Evolutionary conservation across 176 grass and related monocot species (phyloP), one percentile per base, ranked within the genome.

Genomic region (Urochloa ruziziensis): DNA sequence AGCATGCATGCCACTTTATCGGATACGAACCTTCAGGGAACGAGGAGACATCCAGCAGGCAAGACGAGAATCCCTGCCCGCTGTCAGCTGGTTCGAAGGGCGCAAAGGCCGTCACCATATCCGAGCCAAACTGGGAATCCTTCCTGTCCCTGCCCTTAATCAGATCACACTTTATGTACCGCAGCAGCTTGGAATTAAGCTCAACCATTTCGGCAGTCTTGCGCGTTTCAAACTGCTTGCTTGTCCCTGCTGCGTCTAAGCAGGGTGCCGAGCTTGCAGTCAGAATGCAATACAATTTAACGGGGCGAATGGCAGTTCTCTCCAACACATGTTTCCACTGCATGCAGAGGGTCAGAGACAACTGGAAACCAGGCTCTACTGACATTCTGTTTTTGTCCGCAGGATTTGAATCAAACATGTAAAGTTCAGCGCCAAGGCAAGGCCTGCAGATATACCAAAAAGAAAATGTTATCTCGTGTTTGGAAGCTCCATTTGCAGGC

Each of bases 321-420:
- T 79, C 49, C 57, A 86, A 13, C 64, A 86, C 25, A 53, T 83
- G 79, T 75, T 91, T 96, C 79, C 92, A 86, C 33, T 91, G 84
- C 82, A 96, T 88, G 79, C 92, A 91, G 30, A 97, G 81, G 69
- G 83, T 94, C 47, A 97, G 59, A 70, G 86, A 91, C n/a, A 97
- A 53, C 58, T 89, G 88, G 52, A 78, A 93, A 70, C 93, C 91
- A 76, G 21, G 84, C 29, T 36, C 75, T 61, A 92, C 65, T 70
- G 89, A 90, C 54, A 95, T 83, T 33, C 60, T 25, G n/a, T 57
- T 3, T 86, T 40, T 88, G 48, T 89, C 90, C 63, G 36, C 53
- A 27, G 67, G 54, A 79, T 88, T 80, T 53, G 85, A 84, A 81
- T 80, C 69, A 24, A 90, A 90, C 36, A 95, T 66, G 80, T 91